Conservation (phyloP, 305 asterid genomes). For the Stenogyne calaminthoides region DNA sequence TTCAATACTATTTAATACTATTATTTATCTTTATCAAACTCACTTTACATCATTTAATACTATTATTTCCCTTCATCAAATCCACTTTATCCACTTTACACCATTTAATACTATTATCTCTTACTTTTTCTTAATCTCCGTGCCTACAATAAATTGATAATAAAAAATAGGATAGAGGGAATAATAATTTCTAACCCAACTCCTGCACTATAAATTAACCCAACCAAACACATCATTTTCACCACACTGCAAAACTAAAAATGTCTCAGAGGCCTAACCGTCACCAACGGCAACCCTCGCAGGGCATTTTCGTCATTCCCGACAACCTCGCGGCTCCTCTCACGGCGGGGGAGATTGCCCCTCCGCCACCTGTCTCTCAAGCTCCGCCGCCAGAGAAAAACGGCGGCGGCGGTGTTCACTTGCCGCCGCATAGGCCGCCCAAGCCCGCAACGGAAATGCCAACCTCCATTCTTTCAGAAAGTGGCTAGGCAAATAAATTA, state of each 20-base stretch:
- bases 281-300: slow-evolving; percentile 75
- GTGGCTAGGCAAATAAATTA: slow-evolving; percentile 10
- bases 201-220: slow-evolving; percentile 38
- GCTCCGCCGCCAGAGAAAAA: slow-evolving; percentile 34
- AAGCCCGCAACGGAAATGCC: slow-evolving; percentile 46
- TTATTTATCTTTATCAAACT: too few species aligned
- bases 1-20: too few species aligned
- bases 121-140: too few species aligned
- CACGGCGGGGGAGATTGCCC: slow-evolving; percentile 41
- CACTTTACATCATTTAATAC: too few species aligned
- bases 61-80: too few species aligned
- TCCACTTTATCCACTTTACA: too few species aligned
- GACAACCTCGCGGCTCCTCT: slow-evolving; percentile 55
- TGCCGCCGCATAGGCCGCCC: slow-evolving; percentile 49
- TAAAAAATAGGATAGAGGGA: too few species aligned
- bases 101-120: too few species aligned
- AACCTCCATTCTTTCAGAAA: slow-evolving; percentile 30
- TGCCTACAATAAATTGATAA: too few species aligned
- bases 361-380: slow-evolving; percentile 32
- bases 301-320: slow-evolving; percentile 54
- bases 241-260: slow-evolving; percentile 23
- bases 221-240: slow-evolving; percentile 19
- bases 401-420: slow-evolving; percentile 28
- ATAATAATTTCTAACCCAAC: slow-evolving; percentile 39
- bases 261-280: slow-evolving; percentile 64